Evolutionary conservation across 2,329 filamentous ascomycete genomes (phyloP).

Genomic region (Blastomyces gilchristii): DNA sequence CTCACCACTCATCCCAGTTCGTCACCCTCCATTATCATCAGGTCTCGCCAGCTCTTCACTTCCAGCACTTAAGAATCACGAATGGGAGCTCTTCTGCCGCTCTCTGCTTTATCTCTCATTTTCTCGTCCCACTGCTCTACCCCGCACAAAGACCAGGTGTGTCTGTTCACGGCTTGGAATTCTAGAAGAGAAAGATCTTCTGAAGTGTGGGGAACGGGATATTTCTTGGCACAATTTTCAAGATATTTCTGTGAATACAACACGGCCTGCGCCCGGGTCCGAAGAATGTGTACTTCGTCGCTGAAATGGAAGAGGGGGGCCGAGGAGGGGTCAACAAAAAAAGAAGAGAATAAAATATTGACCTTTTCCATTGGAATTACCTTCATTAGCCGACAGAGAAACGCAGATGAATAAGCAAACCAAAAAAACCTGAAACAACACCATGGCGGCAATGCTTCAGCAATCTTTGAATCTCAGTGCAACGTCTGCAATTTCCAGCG

Average conservation of each 20-base stretch:
- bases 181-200: not conserved
- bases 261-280: not conserved
- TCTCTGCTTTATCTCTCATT: not conserved
- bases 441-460: not conserved
- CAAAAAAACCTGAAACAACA: not conserved
- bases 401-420: not conserved
- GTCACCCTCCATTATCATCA: not conserved
- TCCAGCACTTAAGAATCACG: not conserved
- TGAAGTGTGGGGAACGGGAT: not conserved
- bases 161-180: not conserved
- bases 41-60: not conserved
- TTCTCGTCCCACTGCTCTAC: not conserved
- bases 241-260: not conserved
- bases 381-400: not conserved
- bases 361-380: not conserved
- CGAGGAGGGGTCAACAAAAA: not conserved
- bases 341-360: not conserved
- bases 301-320: not conserved
- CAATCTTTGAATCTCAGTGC: not conserved
- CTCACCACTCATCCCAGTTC: not conserved
- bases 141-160: not conserved
- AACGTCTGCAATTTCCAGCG: not conserved
- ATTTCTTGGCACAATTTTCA: not conserved
- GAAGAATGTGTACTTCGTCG: not conserved
- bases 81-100: not conserved